Evolutionary conservation across 345 rosid genomes (phyloP), one percentile per base, ranked within the genome.

Genomic region (Eucalyptus regnans): DNA sequence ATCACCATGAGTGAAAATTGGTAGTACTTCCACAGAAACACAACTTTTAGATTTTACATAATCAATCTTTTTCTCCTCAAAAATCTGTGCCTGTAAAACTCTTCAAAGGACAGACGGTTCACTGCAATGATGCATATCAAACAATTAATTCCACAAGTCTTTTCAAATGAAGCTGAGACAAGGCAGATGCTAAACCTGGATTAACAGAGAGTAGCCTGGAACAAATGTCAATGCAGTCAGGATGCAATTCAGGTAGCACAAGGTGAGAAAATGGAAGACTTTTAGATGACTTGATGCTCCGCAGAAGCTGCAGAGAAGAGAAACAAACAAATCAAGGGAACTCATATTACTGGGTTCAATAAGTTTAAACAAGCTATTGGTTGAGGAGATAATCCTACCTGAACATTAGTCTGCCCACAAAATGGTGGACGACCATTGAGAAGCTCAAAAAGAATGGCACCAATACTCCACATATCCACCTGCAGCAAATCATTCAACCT

Each of bases 381-480:
- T 84, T 41, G 29, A 43, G 76, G 87, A 25, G 48, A 90, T 64
- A 56, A 87, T 33, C 87, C 88, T 88, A 96, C 96, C 96, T 95
- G 97, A 89, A 95, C 94, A 89, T 92, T 95, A 90, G 86, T 96
- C 86, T 86, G 90, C 87, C 97, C 97, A 9, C 60, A 89, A 64
- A 93, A 95, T 81, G 97, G 96, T 44, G 95, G 96, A 90, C 92
- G 89, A 15, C 97, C 97, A 60, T 94, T 93, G 88, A 96, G 96
- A 83, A 96, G 94, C 93, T 96, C 94, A 64, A 95, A 96, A 87
- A 95, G 96, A 87, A 96, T 95, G 31, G 94, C 96, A 89, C 97
- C 95, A 46, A 94, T 44, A 88, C 97, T 94, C 97, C 96, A 96
- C 96, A 94, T 94, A 89, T 96, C 97, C 89, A 92, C 96, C 98